Evolutionary conservation across 768 basidiomycete genomes (phyloP), one percentile per base, ranked within the genome.

Genomic region (Rhodotorula taiwanensis): DNA sequence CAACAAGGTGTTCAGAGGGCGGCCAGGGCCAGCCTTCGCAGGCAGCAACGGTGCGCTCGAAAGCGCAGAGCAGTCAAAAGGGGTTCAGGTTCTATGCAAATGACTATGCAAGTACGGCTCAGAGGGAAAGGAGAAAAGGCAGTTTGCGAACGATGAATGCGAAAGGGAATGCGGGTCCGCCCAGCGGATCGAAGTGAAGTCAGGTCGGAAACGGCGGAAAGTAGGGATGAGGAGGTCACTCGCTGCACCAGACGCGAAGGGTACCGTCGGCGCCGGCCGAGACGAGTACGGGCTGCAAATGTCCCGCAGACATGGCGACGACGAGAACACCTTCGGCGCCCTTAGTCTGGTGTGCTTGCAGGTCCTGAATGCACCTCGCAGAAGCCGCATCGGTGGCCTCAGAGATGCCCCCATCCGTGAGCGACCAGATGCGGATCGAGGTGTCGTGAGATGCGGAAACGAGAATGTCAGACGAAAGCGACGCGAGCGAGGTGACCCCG

Each of bases 261-360:
- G 90, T 86, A 31, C 93, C 92, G 77, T 97, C 94, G 18, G 90
- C 89, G n/a, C 94, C 94, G 25, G 89, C 88, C 75, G 89, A 94
- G 21, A 87, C 89, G 81, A 95, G 84, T 73, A 92, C 84, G 33
- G 88, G 82, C 18, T 86, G 84, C 74, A n/a, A n/a, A n/a, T n/a
- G n/a, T n/a, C n/a, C n/a, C n/a, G n/a, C n/a, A n/a, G 90, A 88
- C 77, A 88, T 88, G 67, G 87, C 85, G 18, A 94, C 86, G 70
- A 85, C 88, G 66, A 95, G 79, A 27, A 94, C 89, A 44, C 95
- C 95, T 75, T 97, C 92, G 55, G 84, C 82, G 45, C 84, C 86
- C 77, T 93, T 94, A 78, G 86, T 83, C 51, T 94, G 83, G 77
- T 98, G 95, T 15, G 83, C 83, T 36, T 88, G 86, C 63, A 88